Evolutionary conservation across 768 basidiomycete species (phyloP), one percentile per base, ranked within the genome.

Genomic region (Pholiota conissans): DNA sequence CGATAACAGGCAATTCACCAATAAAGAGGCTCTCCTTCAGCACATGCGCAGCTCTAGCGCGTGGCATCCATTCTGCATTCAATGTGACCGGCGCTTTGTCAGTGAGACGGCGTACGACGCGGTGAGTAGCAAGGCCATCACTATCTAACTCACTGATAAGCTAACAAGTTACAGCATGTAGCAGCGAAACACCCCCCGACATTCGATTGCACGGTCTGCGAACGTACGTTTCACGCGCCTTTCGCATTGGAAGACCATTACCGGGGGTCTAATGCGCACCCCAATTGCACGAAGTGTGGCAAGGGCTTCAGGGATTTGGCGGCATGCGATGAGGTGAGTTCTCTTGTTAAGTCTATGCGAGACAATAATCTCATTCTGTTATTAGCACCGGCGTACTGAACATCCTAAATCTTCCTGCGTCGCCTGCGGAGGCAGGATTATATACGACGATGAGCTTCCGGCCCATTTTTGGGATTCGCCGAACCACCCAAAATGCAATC

Each of bases 211-310:
- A 54, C 60, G 5, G 55, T 59, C 14, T 78, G 77, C 62, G 67
- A 67, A 32, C 58, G 72, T 40, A 66, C 60, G 5, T 79, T 70
- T 55, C 63, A 67, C 32, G 73, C 71, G 16, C 70, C 68, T 14
- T 71, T 73, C 49, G 73, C 75, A 2, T 63, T 80, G 20, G 74
- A 78, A 13, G 78, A 79, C 56, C 80, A 82, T 56, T 82, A 77
- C 60, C 69, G 78, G 27, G 80, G 79, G 6, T 75, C 76, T 9
- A 58, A 70, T 27, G 65, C 68, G 4, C 80, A 82, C 63, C 79
- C 80, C 1, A 82, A 79, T 40, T 82, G 80, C 60, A 50, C 63
- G 10, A 69, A 72, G 22, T 82, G 80, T 58, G 75, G 77, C 10
- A 65, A 73, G 45, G 81, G 79, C 3, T 80, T 78, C 50, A 65